phyloP scores from a whole-genome alignment of 2,329 filamentous ascomycete genomes.

The Clarireedia homoeocarpa region DNA sequence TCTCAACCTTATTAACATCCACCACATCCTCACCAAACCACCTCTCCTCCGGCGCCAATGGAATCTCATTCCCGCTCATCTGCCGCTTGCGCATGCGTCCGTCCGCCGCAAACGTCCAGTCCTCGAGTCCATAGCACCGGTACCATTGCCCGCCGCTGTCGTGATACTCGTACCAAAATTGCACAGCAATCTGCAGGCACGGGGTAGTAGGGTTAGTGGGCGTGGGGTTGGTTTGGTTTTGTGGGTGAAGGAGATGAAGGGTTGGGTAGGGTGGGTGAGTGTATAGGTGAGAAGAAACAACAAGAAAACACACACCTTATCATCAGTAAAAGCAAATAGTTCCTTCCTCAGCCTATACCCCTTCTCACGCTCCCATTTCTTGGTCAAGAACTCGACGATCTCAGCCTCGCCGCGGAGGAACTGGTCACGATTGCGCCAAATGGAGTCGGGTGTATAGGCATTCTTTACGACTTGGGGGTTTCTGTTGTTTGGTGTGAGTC shows the following conservation, averaged over 20 bases:
- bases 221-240: too few relatives aligned
- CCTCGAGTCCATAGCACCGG: slow-evolving; percentile 77
- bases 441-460: slow-evolving; percentile 66
- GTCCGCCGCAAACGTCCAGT: slow-evolving; percentile 67
- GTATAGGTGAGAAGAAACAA: too few relatives aligned
- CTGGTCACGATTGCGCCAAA: slow-evolving; percentile 70
- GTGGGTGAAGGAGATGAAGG: too few relatives aligned
- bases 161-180: slow-evolving; percentile 75
- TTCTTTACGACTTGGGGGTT: slow-evolving; percentile 57
- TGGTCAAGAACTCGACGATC: slow-evolving; percentile 59
- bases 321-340: slow-evolving; percentile 66
- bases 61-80: slow-evolving; percentile 70
- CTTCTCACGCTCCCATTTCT: slow-evolving; percentile 68
- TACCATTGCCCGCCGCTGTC: slow-evolving; percentile 70
- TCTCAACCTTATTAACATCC: slow-evolving; percentile 59
- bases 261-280: not conserved
- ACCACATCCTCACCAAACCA: slow-evolving; percentile 61
- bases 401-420: slow-evolving; percentile 63
- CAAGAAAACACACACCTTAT: slow-evolving; percentile 39
- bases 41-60: slow-evolving; percentile 51
- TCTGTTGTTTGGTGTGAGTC: slow-evolving; percentile 33
- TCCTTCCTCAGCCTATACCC: slow-evolving; percentile 75
- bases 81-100: slow-evolving; percentile 66
- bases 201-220: too few relatives aligned
- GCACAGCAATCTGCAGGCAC: slow-evolving; percentile 59